Evolutionary conservation across 768 basidiomycete species (phyloP).

Genomic region (Solioccasus polychromus): DNA sequence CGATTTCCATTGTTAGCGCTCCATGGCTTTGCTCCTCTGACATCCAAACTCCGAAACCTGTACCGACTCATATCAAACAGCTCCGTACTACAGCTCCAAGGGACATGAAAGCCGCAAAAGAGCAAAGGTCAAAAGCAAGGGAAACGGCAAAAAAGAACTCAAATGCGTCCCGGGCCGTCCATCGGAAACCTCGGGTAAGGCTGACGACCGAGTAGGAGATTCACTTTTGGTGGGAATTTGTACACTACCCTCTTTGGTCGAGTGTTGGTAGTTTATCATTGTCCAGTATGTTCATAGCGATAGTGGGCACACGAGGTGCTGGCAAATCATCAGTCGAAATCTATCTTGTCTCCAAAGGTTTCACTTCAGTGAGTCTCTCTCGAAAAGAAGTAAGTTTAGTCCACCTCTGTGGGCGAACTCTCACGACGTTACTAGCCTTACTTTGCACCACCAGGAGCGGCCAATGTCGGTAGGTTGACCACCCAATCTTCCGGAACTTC

Average conservation of each 20-base stretch:
- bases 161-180: slow-evolving; percentile 9
- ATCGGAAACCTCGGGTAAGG: slow-evolving; percentile 21
- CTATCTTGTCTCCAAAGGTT: slow-evolving; percentile 59
- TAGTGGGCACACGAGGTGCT: slow-evolving; percentile 60
- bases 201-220: slow-evolving; percentile 12
- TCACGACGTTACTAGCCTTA: too few species aligned
- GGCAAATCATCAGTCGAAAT: slow-evolving; percentile 60
- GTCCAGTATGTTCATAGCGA: slow-evolving; percentile 59
- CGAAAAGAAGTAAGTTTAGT: slow-evolving; percentile 16
- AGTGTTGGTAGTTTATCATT: neutral
- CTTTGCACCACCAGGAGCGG: neutral
- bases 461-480: neutral
- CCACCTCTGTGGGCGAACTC: neutral
- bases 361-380: slow-evolving; percentile 46
- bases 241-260: too few species aligned
- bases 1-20: slow-evolving; percentile 56
- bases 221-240: too few species aligned
- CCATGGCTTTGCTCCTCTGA: slow-evolving; percentile 53
- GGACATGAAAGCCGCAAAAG: slow-evolving; percentile 73
- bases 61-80: slow-evolving; percentile 82
- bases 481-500: neutral
- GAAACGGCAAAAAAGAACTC: slow-evolving; percentile 38
- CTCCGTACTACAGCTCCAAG: slow-evolving; percentile 73
- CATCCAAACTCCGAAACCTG: slow-evolving; percentile 30
- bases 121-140: slow-evolving; percentile 49